phyloP scores from a whole-genome alignment of 352 stramenopile genomes.

The Phytophthora rubi region DNA sequence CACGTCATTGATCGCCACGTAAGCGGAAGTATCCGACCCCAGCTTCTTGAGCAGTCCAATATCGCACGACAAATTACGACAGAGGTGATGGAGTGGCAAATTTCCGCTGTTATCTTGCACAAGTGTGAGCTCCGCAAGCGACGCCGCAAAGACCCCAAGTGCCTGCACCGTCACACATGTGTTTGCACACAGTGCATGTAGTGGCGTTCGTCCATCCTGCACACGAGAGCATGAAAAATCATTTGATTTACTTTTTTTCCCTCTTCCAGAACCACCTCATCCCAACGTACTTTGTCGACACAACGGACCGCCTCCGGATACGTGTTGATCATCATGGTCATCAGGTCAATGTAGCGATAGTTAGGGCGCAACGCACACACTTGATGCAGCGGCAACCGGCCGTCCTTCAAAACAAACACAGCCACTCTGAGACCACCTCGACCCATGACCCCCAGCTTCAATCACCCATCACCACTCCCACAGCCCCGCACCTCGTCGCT shows the following conservation, averaged over 20 bases:
- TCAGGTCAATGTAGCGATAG: constrained; percentile 61
- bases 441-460: neutral
- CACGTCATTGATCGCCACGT: constrained; percentile 50
- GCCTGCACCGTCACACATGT: constrained; percentile 50
- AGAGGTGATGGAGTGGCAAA: constrained; percentile 63
- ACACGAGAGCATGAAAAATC: neutral
- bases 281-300: constrained; percentile 50
- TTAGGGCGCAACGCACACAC: constrained; percentile 55
- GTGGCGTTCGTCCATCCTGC: constrained; percentile 49
- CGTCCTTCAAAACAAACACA: constrained; percentile 36
- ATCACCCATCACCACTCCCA: no score
- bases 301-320: constrained; percentile 40
- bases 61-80: constrained; percentile 48
- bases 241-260: neutral
- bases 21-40: constrained; percentile 34
- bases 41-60: constrained; percentile 54
- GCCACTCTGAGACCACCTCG: neutral
- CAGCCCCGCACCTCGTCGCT: constrained; percentile 29
- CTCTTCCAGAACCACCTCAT: neutral
- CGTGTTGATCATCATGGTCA: constrained; percentile 56
- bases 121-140: constrained; percentile 37
- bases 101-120: constrained; percentile 53
- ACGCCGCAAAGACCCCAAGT: constrained; percentile 39
- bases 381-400: constrained; percentile 56
- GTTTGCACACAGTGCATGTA: constrained; percentile 65